Conservation (phyloP, 176 grass and related monocot species). For the Eragrostis curvula region DNA sequence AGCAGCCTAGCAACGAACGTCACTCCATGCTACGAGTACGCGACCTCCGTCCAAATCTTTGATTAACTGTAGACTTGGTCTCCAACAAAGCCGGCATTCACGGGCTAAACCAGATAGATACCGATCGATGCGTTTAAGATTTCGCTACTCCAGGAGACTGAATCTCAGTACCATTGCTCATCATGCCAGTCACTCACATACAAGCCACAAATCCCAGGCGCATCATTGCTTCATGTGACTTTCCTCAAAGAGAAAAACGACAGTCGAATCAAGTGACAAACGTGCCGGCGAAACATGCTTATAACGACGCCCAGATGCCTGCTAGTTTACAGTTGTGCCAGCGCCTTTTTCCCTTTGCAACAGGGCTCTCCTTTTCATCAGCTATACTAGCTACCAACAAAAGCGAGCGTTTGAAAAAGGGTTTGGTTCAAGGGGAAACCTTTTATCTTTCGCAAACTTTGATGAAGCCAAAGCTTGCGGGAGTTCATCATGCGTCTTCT, state of each 20-base stretch:
- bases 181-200: constrained; percentile 30
- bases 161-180: constrained; percentile 19
- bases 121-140: not conserved
- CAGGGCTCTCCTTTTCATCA: constrained; percentile 46
- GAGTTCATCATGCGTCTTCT: constrained; percentile 26
- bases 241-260: constrained; percentile 36
- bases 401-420: constrained; percentile 36
- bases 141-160: not conserved
- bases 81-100: constrained; percentile 18
- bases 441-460: constrained; percentile 55
- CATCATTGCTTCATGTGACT: constrained; percentile 44
- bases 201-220: not conserved
- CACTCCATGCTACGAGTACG: too few species aligned
- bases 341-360: not conserved
- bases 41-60: not conserved
- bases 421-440: constrained; percentile 15
- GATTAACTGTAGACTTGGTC: not conserved
- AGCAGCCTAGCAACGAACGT: not conserved
- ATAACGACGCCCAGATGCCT: not conserved
- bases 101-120: not conserved
- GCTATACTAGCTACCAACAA: constrained; percentile 16
- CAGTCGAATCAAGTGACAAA: constrained; percentile 15
- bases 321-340: constrained; percentile 2
- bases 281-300: not conserved
- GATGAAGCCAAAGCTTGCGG: constrained; percentile 35